Evolutionary conservation across 352 stramenopile genomes (phyloP), one percentile per base, ranked within the genome.

Genomic region (Phytophthora fragariae): DNA sequence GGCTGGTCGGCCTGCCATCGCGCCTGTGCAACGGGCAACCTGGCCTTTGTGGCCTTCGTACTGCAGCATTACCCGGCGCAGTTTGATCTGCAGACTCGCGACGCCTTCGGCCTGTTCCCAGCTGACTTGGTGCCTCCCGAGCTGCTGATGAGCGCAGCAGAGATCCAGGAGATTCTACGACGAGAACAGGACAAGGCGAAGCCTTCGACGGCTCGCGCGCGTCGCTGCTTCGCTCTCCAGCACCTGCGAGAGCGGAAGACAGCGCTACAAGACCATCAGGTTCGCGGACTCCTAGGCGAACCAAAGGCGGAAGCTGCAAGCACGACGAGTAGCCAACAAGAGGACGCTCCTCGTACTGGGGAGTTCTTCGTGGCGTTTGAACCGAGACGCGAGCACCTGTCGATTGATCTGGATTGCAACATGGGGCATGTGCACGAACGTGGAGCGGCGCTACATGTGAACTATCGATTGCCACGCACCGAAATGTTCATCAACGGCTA

Each of bases 101-200:
- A 91, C 66, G 65, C 62, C 3, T 91, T 85, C 47, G 84, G 84
- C 0, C 62, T 91, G 21, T 78, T 90, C 29, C 84, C 84, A 4
- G 46, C 89, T 53, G 84, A 91, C 52, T 77, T 91, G 17, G 77
- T 91, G 46, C 82, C 84, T 0, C 84, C 84, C 0, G 84, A 91
- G 44, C 58, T 89, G 31, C 65, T 82, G 29, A 79, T 73, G 47
- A 70, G 70, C 12, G 12, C 50, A 17, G 63, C 73, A 10, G 68
- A 86, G 44, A 68, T 82, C 50, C 50, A 31, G 1, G 64, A 61
- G 9, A 66, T 81, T 47, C 65, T 77, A 2, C 39, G 41, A 66
- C 49, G 29, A 4, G 24, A 56, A 21, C 9, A 11, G 0, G 57
- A 53, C 10, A 39, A 4, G 15, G 37, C 12, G 33, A 75, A 70